Evolutionary conservation across 179 eudicot species (phyloP), one percentile per base, ranked within the genome.

Genomic region (Nepenthes alata): DNA sequence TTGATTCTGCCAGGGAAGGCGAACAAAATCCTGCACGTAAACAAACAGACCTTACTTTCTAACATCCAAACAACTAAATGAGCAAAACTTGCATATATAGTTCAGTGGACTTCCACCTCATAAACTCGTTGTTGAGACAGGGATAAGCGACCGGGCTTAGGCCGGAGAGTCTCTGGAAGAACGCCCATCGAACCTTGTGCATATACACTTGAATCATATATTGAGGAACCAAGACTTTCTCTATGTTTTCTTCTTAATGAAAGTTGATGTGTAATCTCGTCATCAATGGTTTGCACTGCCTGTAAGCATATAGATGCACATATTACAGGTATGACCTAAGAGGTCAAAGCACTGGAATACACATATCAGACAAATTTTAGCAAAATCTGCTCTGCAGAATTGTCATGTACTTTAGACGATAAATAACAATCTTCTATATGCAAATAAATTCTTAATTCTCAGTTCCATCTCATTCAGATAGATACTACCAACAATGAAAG

Each of bases 141-240:
- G 47, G 98, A 93, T 55, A 89, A 74, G 55, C 88, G 90, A 36
- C 96, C 98, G 57, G 95, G 98, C 69, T 83, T 89, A 61, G 96
- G 93, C 48, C 93, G 95, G 53, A 93, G 85, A 38, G 95, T 81
- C 72, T 93, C 98, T 37, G 98, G 98, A 48, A 91, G 49, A 61
- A 67, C 68, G 37, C 87, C 85, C 67, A 85, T 70, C 37, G 83
- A 76, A 72, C 85, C 87, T 72, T 82, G 89, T 3, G 91, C 74
- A 71, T 83, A 89, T 37, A 81, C 59, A 70, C 76, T 86, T 39
- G 95, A 69, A 77, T 90, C 89, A 76, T 80, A 85, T 68, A 75
- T 77, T 67, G 89, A 69, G 37, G 93, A 72, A 61, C 93, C 90
- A 48, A 73, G 81, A 71, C 72, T 80, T 65, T 87, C 93, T 70